phyloP scores from a whole-genome alignment of 768 basidiomycete species.

The Leccinum subtestaceum region DNA sequence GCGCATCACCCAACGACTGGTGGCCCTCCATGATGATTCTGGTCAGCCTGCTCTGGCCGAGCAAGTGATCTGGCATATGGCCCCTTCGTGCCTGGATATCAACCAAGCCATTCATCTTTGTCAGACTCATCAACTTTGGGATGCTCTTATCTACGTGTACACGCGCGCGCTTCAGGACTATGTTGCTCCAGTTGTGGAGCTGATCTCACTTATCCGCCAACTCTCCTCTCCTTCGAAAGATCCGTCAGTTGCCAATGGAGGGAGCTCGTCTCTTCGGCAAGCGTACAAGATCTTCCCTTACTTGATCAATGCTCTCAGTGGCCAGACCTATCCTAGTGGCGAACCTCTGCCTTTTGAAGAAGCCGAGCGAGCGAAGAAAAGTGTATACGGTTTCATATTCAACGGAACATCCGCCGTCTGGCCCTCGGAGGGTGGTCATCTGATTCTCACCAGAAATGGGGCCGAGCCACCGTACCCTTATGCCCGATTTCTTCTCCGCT shows the following conservation, averaged over 20 bases:
- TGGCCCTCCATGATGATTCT: slow-evolving; percentile 73
- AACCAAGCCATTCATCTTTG: slow-evolving; percentile 90
- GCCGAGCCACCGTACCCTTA: slow-evolving; percentile 89
- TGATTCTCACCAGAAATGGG: slow-evolving; percentile 72
- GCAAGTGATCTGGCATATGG: slow-evolving; percentile 93
- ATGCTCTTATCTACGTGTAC: slow-evolving; percentile 93
- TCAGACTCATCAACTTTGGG: slow-evolving; percentile 79
- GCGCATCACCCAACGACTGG: slow-evolving; percentile 79
- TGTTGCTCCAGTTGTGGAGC: slow-evolving; percentile 82
- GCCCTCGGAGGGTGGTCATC: slow-evolving; percentile 73
- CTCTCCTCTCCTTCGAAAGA: slow-evolving; percentile 5
- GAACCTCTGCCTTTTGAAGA: slow-evolving; percentile 65
- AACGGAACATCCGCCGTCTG: slow-evolving; percentile 75
- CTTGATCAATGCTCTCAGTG: slow-evolving; percentile 74
- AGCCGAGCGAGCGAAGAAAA: slow-evolving; percentile 63
- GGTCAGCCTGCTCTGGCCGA: slow-evolving; percentile 76
- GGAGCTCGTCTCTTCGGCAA: slow-evolving; percentile 45
- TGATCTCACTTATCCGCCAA: slow-evolving; percentile 71
- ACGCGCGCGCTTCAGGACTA: slow-evolving; percentile 86
- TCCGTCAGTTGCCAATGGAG: slow-evolving; percentile 7
- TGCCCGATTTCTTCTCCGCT: slow-evolving; percentile 74
- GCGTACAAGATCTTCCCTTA: slow-evolving; percentile 94
- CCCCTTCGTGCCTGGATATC: slow-evolving; percentile 86
- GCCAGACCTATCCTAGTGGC: slow-evolving; percentile 84
- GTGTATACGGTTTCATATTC: slow-evolving; percentile 82